Base-by-base conservation (phyloP, 2,329 filamentous ascomycete genomes). In the Alternaria sp. region DNA sequence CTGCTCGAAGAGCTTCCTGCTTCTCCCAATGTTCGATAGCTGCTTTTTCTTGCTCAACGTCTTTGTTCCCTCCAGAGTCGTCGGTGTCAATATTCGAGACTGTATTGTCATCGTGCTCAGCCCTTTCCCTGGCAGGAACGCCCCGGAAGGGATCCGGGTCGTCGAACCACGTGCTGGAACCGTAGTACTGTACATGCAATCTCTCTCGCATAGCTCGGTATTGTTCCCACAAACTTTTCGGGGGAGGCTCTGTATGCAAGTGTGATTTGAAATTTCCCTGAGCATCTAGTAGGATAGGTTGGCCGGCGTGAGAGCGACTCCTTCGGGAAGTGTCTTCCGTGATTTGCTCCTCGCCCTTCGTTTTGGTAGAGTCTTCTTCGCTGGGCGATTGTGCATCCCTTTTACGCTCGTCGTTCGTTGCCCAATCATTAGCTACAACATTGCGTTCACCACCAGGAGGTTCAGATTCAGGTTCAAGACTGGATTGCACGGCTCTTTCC, bases 181-280 rank as follows among this genome's bases (percentile, higher is more conserved):
- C 57, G 22, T 60, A 60, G 34, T 60, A 41, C 22, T 57, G 46
- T 16, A 47, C 9, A 30, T 56, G 53, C 16, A 60, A n/a, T 16
- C 32, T 22, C 8, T 2, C 26, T 6, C 41, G 41, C 57, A 60
- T 60, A 20, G 20, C n/a, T 30, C 12, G 46, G 24, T 60, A 57
- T 18, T 46, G 32, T 12, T 57, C n/a, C 36, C 52, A 60, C 5
- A 24, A 41, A 34, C 46, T 60, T 9, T 22, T 39, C 1, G 20
- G 39, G 14, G 39, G 20, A 3, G 24, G 24, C 34, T 14, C 18
- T 14, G 11, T 4, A 24, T 36, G 7, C 18, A n/a, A 3, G 9
- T 24, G 41, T 5, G 52, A 16, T n/a, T 46, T 1, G 5, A 56
- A 22, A 4, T 41, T 57, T 7, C 52, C 46, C 9, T 41, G 7